These are phyloP conservation scores for Anthracocystis panici-leucophaei DNA, from an alignment of 1,284 basidiomycete genomes.

Conservation along the genomic window DNA sequence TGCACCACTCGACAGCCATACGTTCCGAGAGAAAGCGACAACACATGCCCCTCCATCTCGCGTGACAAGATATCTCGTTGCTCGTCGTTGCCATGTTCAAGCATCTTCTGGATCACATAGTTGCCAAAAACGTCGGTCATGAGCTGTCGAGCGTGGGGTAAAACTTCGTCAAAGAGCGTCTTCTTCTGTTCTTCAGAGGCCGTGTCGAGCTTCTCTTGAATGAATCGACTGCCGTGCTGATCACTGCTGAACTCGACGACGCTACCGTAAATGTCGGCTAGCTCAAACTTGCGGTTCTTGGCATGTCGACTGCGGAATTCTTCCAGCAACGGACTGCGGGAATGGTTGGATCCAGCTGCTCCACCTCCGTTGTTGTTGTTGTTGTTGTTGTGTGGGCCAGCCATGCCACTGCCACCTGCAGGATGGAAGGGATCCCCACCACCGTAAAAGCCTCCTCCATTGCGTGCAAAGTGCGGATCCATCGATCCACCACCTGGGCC, in stretches of 20 bases:
- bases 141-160: constrained; percentile 82
- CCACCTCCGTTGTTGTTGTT: constrained; percentile 6
- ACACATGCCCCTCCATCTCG: constrained; percentile 83
- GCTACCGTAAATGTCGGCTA: constrained; percentile 85
- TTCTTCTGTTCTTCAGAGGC: constrained; percentile 77
- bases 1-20: constrained; percentile 82
- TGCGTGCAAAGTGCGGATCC: constrained; percentile 21
- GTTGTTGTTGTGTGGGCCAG: neutral
- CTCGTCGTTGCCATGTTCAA: constrained; percentile 84
- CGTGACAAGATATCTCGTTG: constrained; percentile 77
- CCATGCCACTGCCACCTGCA: neutral
- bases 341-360: constrained; percentile 2
- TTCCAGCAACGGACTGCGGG: constrained; percentile 54
- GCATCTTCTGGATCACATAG: constrained; percentile 92
- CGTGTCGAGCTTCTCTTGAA: constrained; percentile 67
- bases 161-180: constrained; percentile 88
- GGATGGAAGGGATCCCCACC: constrained; percentile 13
- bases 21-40: constrained; percentile 87
- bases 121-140: constrained; percentile 97
- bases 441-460: constrained; percentile 25
- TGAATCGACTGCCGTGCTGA: constrained; percentile 83
- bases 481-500: constrained; percentile 17
- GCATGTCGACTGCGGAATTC: constrained; percentile 55
- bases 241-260: constrained; percentile 93
- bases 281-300: constrained; percentile 60